Percentiles rank a stretch among this genome's conserved stretches.
These are phyloP conservation scores for Anisodus tanguticus DNA, from an alignment of 257 asterid species.

Conservation along the genomic window DNA sequence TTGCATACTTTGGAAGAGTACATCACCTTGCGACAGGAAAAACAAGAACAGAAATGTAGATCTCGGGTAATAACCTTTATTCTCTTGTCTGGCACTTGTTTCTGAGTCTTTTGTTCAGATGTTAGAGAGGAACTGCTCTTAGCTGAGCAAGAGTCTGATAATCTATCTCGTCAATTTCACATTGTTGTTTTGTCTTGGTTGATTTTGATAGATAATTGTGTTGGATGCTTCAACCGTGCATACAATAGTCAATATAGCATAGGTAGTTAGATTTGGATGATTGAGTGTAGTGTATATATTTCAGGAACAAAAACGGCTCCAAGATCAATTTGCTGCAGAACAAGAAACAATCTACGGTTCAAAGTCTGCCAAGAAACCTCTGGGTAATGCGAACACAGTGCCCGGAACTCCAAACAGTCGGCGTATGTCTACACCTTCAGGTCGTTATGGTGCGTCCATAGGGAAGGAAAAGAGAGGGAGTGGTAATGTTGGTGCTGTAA, in stretches of 20 bases:
- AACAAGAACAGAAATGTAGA: slow-evolving; percentile 75
- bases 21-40: slow-evolving; percentile 51
- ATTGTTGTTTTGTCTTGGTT: background rate
- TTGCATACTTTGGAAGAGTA: slow-evolving; percentile 63
- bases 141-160: slow-evolving; percentile 4
- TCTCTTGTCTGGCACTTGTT: slow-evolving; percentile 10
- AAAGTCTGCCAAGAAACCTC: slow-evolving; percentile 57
- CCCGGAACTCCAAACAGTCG: slow-evolving; percentile 61
- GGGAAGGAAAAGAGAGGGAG: slow-evolving; percentile 64
- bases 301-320: slow-evolving; percentile 77
- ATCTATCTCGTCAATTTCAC: background rate
- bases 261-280: background rate
- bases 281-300: background rate
- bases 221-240: background rate
- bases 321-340: slow-evolving; percentile 69
- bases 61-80: slow-evolving; percentile 55
- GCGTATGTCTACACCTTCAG: slow-evolving; percentile 49
- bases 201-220: background rate
- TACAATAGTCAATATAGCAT: background rate
- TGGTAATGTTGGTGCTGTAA: slow-evolving; percentile 47
- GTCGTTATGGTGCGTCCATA: slow-evolving; percentile 49
- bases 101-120: background rate
- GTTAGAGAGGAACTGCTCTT: background rate
- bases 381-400: slow-evolving; percentile 59
- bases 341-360: slow-evolving; percentile 72